Conservation (phyloP, 2,329 filamentous ascomycete species). For the Xylariaceae sp. region DNA sequence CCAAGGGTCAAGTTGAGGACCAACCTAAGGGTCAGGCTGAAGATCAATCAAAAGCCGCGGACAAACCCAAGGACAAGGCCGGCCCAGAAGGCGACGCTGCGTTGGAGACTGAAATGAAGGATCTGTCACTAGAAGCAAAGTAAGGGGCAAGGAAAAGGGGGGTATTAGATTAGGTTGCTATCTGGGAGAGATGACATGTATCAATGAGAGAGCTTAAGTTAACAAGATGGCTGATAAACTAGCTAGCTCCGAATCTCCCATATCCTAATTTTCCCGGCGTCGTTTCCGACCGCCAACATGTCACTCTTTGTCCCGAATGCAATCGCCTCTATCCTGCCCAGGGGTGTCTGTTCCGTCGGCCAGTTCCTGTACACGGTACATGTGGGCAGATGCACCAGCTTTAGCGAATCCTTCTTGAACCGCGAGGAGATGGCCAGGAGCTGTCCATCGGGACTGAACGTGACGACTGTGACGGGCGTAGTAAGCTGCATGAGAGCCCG, state of each 20-base stretch:
- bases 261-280: conserved; percentile 77
- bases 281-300: conserved; percentile 80
- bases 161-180: neutral
- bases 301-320: conserved; percentile 62
- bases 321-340: conserved; percentile 75
- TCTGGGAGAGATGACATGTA: conserved; percentile 4
- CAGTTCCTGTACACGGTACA: conserved; percentile 96
- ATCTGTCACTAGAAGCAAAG: neutral
- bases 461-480: conserved; percentile 72
- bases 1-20: too few species aligned
- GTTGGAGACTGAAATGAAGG: neutral
- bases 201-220: conserved; percentile 3
- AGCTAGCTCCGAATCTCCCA: conserved; percentile 80
- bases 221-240: conserved; percentile 25
- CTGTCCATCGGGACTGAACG: conserved; percentile 86
- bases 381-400: conserved; percentile 81
- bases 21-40: too few species aligned
- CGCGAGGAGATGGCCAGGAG: conserved; percentile 79
- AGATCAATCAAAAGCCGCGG: too few species aligned
- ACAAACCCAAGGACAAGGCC: too few species aligned
- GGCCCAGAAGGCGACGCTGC: neutral
- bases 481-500: conserved; percentile 79
- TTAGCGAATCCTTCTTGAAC: conserved; percentile 82
- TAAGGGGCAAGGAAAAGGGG: neutral
- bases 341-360: conserved; percentile 84